Conservation (phyloP, 2,329 filamentous ascomycete species). For the Ceratocystis colombiana region DNA sequence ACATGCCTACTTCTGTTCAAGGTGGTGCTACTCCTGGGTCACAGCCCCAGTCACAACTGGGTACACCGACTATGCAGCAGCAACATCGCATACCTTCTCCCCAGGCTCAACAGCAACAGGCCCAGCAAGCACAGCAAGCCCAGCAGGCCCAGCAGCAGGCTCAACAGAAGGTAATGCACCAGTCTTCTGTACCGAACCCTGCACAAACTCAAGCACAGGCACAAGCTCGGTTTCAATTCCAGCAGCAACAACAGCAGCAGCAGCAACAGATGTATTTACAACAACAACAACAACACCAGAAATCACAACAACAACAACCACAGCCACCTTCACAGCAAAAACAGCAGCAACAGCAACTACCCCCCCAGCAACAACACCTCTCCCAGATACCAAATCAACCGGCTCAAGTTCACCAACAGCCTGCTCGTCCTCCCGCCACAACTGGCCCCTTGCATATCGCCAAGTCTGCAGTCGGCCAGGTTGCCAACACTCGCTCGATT, state of each 20-base stretch:
- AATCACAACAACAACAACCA: constrained; percentile 16
- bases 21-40: constrained; percentile 1
- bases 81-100: constrained; percentile 27
- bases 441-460: background rate
- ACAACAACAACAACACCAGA: constrained; percentile 22
- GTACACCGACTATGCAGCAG: constrained; percentile 9
- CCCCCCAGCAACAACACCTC: background rate
- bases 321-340: background rate
- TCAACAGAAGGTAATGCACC: background rate
- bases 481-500: constrained; percentile 27
- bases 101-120: constrained; percentile 28
- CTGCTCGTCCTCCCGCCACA: constrained; percentile 3
- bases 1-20: background rate
- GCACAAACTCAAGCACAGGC: constrained; percentile 4
- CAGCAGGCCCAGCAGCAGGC: background rate
- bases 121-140: background rate
- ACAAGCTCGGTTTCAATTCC: constrained; percentile 27
- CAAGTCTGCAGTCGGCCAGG: constrained; percentile 8
- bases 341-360: background rate
- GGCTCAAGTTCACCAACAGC: constrained; percentile 23
- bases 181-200: background rate
- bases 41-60: constrained; percentile 5
- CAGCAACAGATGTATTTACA: constrained; percentile 29
- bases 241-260: constrained; percentile 30
- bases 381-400: background rate